These are phyloP conservation scores for Boletus tomentosulus DNA, from an alignment of 768 basidiomycete genomes.

Conservation along the genomic window DNA sequence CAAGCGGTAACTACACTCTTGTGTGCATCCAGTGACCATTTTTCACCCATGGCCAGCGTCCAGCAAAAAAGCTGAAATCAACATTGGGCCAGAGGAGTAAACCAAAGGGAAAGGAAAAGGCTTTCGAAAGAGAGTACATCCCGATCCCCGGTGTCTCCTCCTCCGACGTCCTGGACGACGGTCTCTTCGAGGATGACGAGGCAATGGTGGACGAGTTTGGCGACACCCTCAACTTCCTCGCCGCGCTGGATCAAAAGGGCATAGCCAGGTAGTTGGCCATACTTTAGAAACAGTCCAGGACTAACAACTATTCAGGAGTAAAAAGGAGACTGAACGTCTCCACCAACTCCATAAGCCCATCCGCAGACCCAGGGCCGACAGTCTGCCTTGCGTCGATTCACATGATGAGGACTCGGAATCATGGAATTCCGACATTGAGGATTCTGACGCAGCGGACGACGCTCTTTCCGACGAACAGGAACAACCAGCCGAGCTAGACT, in stretches of 20 bases:
- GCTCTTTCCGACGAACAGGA: slow-evolving; percentile 6
- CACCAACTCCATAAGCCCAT: slow-evolving; percentile 62
- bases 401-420: slow-evolving; percentile 54
- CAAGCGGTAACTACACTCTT: slow-evolving; percentile 22
- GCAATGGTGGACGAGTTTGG: slow-evolving; percentile 65
- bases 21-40: neutral
- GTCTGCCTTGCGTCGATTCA: slow-evolving; percentile 67
- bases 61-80: slow-evolving; percentile 63
- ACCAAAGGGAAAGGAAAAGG: slow-evolving; percentile 53
- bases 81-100: slow-evolving; percentile 32
- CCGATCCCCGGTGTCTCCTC: slow-evolving; percentile 45
- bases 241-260: slow-evolving; percentile 68
- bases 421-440: slow-evolving; percentile 45
- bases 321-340: slow-evolving; percentile 73
- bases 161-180: slow-evolving; percentile 25
- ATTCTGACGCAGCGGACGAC: slow-evolving; percentile 24
- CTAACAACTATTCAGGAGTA: slow-evolving; percentile 53
- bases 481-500: slow-evolving; percentile 24
- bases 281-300: neutral
- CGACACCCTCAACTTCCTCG: slow-evolving; percentile 60
- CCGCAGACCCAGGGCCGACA: slow-evolving; percentile 43
- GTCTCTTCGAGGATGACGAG: slow-evolving; percentile 66
- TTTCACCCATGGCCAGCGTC: slow-evolving; percentile 25
- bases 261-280: slow-evolving; percentile 64
- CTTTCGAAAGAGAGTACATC: slow-evolving; percentile 55